These are phyloP conservation scores for Coniosporium tulheliwenetii DNA, from an alignment of 2,329 filamentous ascomycete species.

Conservation along the genomic window DNA sequence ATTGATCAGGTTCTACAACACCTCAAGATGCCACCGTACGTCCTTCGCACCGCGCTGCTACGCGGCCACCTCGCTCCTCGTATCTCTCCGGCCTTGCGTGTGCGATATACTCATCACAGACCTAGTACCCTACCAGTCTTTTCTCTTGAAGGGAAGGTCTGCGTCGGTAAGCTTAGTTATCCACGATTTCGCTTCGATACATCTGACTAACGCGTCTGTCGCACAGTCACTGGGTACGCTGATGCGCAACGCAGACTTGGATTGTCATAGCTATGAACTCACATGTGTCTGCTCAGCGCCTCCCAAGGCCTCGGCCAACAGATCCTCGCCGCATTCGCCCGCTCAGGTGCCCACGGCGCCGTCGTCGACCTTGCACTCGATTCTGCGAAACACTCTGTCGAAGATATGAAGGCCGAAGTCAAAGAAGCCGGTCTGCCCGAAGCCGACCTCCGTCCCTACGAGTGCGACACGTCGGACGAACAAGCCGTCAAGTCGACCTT, in stretches of 20 bases:
- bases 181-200: not conserved
- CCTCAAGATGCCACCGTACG: slow-evolving; percentile 4
- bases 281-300: slow-evolving; percentile 5
- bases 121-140: slow-evolving; percentile 5
- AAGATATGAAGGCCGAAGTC: slow-evolving; percentile 15
- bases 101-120: slow-evolving; percentile 1
- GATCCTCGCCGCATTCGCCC: slow-evolving; percentile 15
- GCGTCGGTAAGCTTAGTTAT: slow-evolving; percentile 1
- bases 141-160: slow-evolving; percentile 5
- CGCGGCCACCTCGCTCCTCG: not conserved
- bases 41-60: slow-evolving; percentile 1
- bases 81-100: not conserved
- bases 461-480: slow-evolving; percentile 23
- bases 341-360: slow-evolving; percentile 15
- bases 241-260: no score
- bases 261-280: no score
- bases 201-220: not conserved
- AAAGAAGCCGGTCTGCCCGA: slow-evolving; percentile 6
- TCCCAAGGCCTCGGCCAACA: slow-evolving; percentile 15
- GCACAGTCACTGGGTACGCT: slow-evolving; percentile 5
- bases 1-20: not conserved
- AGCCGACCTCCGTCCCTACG: slow-evolving; percentile 20
- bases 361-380: slow-evolving; percentile 15
- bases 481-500: slow-evolving; percentile 19
- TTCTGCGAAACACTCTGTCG: slow-evolving; percentile 12